Base-by-base conservation (phyloP, 78 protist species). In the Fonticula alba region DNA sequence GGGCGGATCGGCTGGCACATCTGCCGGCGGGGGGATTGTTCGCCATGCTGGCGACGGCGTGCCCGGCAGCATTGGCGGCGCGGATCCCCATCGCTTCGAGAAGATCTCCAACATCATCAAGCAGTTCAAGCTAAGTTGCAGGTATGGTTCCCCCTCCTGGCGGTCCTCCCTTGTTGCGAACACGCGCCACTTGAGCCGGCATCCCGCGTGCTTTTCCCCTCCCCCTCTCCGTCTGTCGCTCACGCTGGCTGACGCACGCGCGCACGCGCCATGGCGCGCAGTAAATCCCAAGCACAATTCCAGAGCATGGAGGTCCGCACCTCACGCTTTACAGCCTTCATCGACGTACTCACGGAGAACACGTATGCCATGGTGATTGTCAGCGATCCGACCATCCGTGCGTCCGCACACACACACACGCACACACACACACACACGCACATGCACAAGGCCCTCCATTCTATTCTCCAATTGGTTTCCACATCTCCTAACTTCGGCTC, bases 361-460 rank as follows among this genome's bases (percentile, higher is more conserved):
- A 92, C 97, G 31, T 87, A 81, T 82, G 57, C 87, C 62, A 88
- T 92, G 97, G 91, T 92, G 26, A 82, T 92, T 70, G 38, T 78
- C 64, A 79, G 89, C 26, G 89, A 90, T 64, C 82, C 74, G 36
- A 41, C 74, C 60, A 72, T 83, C 69, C 75, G 74, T 67, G 31
- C 5, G 80, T 27, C 38, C 29, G 27, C 7, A 4, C 26, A 17
- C n/a, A 22, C 2, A 3, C 26, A 43, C 29, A 20, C 41, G 31
- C 41, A 17, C 26, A 43, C 37, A 17, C 43, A 19, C 5, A 5
- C 62, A 9, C 43, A 32, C 43, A 14, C 37, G 13, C 36, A 7
- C 3, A 15, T 43, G 19, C 13, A n/a, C n/a, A n/a, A n/a, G n/a
- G n/a, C n/a, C n/a, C n/a, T n/a, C n/a, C n/a, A n/a, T n/a, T n/a